Percentiles rank a stretch among this genome's conserved stretches.
phyloP scores from a whole-genome alignment of 1,284 basidiomycete genomes.

The Grifola frondosa region DNA sequence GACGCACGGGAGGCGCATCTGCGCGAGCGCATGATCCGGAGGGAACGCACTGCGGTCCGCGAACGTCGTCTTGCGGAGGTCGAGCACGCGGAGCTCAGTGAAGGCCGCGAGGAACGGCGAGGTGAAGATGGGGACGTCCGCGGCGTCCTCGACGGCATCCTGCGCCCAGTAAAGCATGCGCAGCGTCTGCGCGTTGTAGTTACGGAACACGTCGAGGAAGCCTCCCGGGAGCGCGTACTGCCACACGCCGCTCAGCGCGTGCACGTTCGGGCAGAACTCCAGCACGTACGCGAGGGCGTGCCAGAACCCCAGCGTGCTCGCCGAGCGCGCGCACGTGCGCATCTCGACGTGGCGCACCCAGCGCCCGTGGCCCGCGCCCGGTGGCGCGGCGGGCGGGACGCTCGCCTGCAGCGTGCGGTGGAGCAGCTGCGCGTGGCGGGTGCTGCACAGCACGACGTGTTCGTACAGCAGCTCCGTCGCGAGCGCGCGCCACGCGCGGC shows the following conservation, averaged over 20 bases:
- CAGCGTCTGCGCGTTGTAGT: slow-evolving; percentile 21
- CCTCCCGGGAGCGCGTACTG: slow-evolving; percentile 18
- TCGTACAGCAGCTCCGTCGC: slow-evolving; percentile 47
- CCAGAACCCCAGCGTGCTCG: slow-evolving; percentile 18
- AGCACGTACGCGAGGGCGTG: slow-evolving; percentile 17
- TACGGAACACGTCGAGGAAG: slow-evolving; percentile 19
- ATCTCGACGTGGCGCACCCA: slow-evolving; percentile 28
- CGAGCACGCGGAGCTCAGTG: slow-evolving; percentile 24
- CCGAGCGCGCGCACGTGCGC: slow-evolving; percentile 17
- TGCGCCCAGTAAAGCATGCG: slow-evolving; percentile 27
- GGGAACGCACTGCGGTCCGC: slow-evolving; percentile 14
- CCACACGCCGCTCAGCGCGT: slow-evolving; percentile 25
- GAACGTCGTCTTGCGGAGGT: slow-evolving; percentile 19
- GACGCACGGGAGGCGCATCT: slow-evolving; percentile 18
- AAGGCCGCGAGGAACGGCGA: slow-evolving; percentile 15
- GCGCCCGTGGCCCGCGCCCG: slow-evolving; percentile 17
- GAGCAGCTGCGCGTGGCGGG: slow-evolving; percentile 17
- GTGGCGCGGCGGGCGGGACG: background rate
- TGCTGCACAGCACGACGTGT: slow-evolving; percentile 35
- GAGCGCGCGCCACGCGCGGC: slow-evolving; percentile 45
- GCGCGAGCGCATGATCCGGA: slow-evolving; percentile 1
- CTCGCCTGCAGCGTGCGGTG: slow-evolving; percentile 20
- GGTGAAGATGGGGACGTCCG: slow-evolving; percentile 16
- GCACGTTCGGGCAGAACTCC: slow-evolving; percentile 18
- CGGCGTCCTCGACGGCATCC: slow-evolving; percentile 18